These are phyloP conservation scores for Incumbomyces delicatus DNA, from an alignment of 2,329 filamentous ascomycete species.

Conservation along the genomic window DNA sequence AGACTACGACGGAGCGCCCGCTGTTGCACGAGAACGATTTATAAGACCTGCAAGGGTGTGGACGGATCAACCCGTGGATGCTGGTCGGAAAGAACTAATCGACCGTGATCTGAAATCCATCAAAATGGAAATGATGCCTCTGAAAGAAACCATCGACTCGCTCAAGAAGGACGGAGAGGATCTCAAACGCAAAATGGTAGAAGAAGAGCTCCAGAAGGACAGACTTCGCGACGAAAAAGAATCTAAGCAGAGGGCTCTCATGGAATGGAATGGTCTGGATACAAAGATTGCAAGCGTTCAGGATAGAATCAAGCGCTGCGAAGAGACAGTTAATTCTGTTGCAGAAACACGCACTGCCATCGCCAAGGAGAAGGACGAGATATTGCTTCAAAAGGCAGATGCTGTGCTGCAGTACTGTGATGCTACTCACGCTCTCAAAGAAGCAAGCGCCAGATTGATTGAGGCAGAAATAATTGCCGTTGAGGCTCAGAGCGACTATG, in stretches of 20 bases:
- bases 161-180: slow-evolving; percentile 5
- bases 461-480: slow-evolving; percentile 61
- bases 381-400: slow-evolving; percentile 48
- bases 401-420: slow-evolving; percentile 48
- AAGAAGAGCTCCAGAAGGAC: not conserved
- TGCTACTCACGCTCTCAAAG: slow-evolving; percentile 52
- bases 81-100: slow-evolving; percentile 39
- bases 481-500: slow-evolving; percentile 74
- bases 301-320: slow-evolving; percentile 35
- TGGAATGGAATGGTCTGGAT: slow-evolving; percentile 28
- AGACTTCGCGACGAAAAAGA: slow-evolving; percentile 50
- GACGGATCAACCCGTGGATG: slow-evolving; percentile 67
- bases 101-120: slow-evolving; percentile 24
- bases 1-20: slow-evolving; percentile 70
- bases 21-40: slow-evolving; percentile 56
- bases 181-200: slow-evolving; percentile 10
- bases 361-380: slow-evolving; percentile 45
- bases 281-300: slow-evolving; percentile 32
- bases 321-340: slow-evolving; percentile 33
- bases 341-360: slow-evolving; percentile 42
- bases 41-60: slow-evolving; percentile 58
- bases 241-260: slow-evolving; percentile 55
- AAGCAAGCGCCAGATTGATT: slow-evolving; percentile 53
- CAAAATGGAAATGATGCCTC: slow-evolving; percentile 30
- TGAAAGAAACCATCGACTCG: not conserved